Base-by-base conservation (phyloP, 192 early-diverging fungal genomes). In the Backusella tarrabulga region DNA sequence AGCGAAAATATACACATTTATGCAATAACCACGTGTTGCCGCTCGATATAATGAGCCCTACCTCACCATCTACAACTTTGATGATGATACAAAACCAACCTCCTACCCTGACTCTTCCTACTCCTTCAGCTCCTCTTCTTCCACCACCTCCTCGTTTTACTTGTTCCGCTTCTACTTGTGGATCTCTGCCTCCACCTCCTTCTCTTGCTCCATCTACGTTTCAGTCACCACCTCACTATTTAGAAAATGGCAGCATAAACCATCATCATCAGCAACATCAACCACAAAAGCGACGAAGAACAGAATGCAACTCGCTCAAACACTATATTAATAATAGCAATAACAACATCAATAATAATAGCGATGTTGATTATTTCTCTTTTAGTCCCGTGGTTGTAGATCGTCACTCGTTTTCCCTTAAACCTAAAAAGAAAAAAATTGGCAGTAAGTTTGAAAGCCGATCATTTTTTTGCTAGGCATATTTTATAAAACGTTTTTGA, bases 321-420 rank as follows among this genome's bases (percentile, higher is more conserved):
- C 29, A 63, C 12, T 63, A 63, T 26, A 8, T 63, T 63, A 63
- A 63, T 26, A 29, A 29, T 1, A 63, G 4, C 56, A 63, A 29
- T 12, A 29, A 14, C 8, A 63, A 29, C 7, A 21, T 21, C 23
- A 60, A 9, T 11, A 60, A 26, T 60, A 60, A 19, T 60, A 60
- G 23, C 26, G 56, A 63, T 11, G 23, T 63, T 12, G 56, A 63
- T 14, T 63, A 63, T 63, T 63, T 63, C 12, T 63, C 56, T 9
- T 63, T 63, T 29, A 63, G 23, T 19, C 34, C 72, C 7, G 29
- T 91, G 42, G 91, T 90, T 44, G 80, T 86, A 19, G 91, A 92
- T 77, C 92, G 23, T 88, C 67, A 87, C 79, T 11, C 92, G 92
- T 81, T 83, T 90, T 41, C 91, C 91, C 6, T 60, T 60, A 60